phyloP scores from a whole-genome alignment of 2,329 filamentous ascomycete species.

The Calycina marina region DNA sequence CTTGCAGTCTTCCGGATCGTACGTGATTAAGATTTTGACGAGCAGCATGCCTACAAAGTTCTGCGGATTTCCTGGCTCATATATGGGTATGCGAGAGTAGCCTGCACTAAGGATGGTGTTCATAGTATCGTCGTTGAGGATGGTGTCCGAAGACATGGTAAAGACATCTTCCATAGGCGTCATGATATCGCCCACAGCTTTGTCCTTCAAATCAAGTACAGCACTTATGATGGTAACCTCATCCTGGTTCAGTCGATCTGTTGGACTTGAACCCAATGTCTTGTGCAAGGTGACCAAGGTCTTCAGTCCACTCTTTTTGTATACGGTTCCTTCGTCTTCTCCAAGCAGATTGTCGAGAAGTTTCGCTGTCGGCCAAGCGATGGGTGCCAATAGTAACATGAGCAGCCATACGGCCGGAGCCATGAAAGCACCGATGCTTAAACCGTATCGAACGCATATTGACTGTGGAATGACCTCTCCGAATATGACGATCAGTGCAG shows the following conservation, averaged over 20 bases:
- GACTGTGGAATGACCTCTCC: constrained; percentile 94
- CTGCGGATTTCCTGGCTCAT: constrained; percentile 64
- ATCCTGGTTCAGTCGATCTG: constrained; percentile 84
- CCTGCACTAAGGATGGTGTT: constrained; percentile 84
- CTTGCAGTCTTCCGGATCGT: constrained; percentile 86
- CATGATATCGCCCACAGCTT: constrained; percentile 91
- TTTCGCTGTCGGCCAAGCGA: constrained; percentile 92
- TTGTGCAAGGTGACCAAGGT: constrained; percentile 92
- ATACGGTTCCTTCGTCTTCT: constrained; percentile 88
- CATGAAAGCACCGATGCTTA: constrained; percentile 91
- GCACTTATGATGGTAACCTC: constrained; percentile 98
- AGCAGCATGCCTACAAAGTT: constrained; percentile 97
- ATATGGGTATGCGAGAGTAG: constrained; percentile 91
- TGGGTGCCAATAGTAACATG: constrained; percentile 83
- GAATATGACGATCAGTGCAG: constrained; percentile 92
- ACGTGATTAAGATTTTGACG: constrained; percentile 97
- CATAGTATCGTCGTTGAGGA: constrained; percentile 89
- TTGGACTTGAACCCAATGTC: constrained; percentile 68
- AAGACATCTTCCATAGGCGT: constrained; percentile 97
- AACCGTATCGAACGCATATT: constrained; percentile 86
- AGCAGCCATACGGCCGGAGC: constrained; percentile 71
- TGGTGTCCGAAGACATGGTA: constrained; percentile 86
- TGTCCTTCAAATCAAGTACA: constrained; percentile 90
- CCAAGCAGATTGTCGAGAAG: constrained; percentile 86
- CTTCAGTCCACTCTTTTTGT: constrained; percentile 96